phyloP scores from a whole-genome alignment of 2,329 filamentous ascomycete genomes.

The Paecilomyces fulvus region DNA sequence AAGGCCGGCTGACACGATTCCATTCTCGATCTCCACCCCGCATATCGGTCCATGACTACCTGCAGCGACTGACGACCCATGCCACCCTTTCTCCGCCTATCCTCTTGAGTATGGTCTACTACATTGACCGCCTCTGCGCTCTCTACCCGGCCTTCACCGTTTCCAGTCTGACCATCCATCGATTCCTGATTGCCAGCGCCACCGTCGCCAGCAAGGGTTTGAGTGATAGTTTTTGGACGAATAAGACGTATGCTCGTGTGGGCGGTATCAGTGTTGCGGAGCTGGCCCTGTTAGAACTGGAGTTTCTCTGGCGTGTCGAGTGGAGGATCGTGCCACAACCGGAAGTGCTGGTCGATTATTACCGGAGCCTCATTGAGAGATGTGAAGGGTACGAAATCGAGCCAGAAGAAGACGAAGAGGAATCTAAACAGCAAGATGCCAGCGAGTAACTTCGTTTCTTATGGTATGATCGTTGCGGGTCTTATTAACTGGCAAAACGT shows the following conservation, averaged over 20 bases:
- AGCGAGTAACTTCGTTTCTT: not conserved
- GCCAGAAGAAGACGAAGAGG: conserved; percentile 8
- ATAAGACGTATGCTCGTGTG: conserved; percentile 88
- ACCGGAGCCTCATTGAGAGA: conserved; percentile 70
- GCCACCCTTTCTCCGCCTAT: conserved; percentile 89
- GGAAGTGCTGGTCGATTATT: conserved; percentile 89
- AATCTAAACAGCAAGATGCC: not conserved
- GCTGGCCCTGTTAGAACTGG: conserved; percentile 81
- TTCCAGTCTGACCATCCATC: conserved; percentile 91
- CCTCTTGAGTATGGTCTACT: conserved; percentile 97
- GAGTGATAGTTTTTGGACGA: conserved; percentile 97
- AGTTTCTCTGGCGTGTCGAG: conserved; percentile 84
- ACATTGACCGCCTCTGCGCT: conserved; percentile 89
- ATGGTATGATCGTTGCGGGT: not conserved
- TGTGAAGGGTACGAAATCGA: conserved; percentile 52
- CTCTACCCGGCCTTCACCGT: conserved; percentile 93
- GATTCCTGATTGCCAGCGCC: conserved; percentile 90
- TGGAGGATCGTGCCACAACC: conserved; percentile 97
- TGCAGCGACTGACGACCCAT: conserved; percentile 85
- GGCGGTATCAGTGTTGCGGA: conserved; percentile 87
- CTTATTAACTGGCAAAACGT: not conserved
- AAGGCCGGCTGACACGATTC: conserved; percentile 83
- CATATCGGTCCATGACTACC: conserved; percentile 89
- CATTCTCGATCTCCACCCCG: conserved; percentile 85
- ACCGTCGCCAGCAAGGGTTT: conserved; percentile 94